Base-by-base conservation (phyloP, 768 basidiomycete genomes). In the Hypholoma sublateritium region DNA sequence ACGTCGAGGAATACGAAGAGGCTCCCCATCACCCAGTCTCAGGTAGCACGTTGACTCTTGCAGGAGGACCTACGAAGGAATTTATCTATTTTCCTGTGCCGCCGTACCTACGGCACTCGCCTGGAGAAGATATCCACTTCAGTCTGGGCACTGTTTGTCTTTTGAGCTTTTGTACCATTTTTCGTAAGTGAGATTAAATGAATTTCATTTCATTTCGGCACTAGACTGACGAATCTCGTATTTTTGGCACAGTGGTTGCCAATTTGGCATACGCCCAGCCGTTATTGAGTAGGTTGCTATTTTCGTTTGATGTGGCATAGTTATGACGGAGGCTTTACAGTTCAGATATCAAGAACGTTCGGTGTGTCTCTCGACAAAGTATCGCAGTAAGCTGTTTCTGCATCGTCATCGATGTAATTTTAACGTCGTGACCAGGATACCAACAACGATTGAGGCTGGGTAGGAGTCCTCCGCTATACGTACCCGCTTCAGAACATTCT, bases 241-340 rank as follows among this genome's bases (percentile, higher is more conserved):
- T 11, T 42, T 42, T 41, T 22, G 35, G 37, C 34, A 13, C 55
- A 87, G 86, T 74, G 34, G 83, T 84, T 16, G 80, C 83, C 16
- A 93, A 93, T 63, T 66, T 92, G 49, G 92, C 91, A 63, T 93
- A 92, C 62, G 87, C 84, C 56, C 88, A 90, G 71, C 91, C 91
- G 0, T 67, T 93, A 61, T 73, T 92, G 14, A 88, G 90, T 84
- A 65, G 59, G 78, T 35, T 54, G 61, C 11, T 49, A 13, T 12
- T 37, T 47, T 48, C 45, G 16, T 37, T 22, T 7, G 28, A n/a
- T 14, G 4, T 2, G 3, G 11, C n/a, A 17, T 9, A 22, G 2
- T 14, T 14, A 1, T 43, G 25, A 28, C 12, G 28, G 13, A 17
- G n/a, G 8, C 1, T 35, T 5, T 43, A 25, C 22, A 78, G 79